phyloP scores from a whole-genome alignment of 1,284 basidiomycete species.

The Testicularia cyperi region DNA sequence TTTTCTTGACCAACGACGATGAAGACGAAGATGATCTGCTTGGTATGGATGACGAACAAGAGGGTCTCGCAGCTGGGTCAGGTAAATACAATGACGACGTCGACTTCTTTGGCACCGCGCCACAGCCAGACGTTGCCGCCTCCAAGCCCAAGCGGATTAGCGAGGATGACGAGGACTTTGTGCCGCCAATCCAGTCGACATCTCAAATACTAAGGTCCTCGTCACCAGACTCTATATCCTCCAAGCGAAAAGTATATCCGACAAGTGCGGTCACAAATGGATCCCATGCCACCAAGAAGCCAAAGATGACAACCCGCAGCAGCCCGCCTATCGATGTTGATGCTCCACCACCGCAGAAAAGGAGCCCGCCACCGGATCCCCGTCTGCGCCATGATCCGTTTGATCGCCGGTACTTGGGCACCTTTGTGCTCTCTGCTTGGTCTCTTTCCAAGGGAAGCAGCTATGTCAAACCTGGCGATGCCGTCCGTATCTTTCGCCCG shows the following conservation, averaged over 20 bases:
- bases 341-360: slow-evolving; percentile 1
- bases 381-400: slow-evolving; percentile 34
- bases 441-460: slow-evolving; percentile 52
- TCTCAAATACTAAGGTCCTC: background rate
- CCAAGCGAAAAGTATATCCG: too few relatives aligned
- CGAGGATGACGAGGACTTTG: slow-evolving; percentile 1
- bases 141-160: background rate
- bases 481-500: slow-evolving; percentile 45
- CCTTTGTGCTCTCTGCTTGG: slow-evolving; percentile 54
- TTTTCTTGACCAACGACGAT: slow-evolving; percentile 29
- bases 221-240: slow-evolving; percentile 7
- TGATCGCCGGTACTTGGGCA: slow-evolving; percentile 47
- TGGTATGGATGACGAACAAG: slow-evolving; percentile 2
- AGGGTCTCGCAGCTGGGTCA: too few relatives aligned
- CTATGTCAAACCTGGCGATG: slow-evolving; percentile 50
- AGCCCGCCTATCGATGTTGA: too few relatives aligned
- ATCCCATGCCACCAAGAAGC: too few relatives aligned
- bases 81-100: too few relatives aligned
- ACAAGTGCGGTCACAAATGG: too few relatives aligned
- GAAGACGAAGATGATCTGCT: slow-evolving; percentile 17
- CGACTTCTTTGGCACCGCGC: too few relatives aligned
- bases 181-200: background rate
- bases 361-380: slow-evolving; percentile 11
- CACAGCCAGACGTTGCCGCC: too few relatives aligned
- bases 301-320: too few relatives aligned